Evolutionary conservation across 495 filamentous ascomycete species (phyloP), one percentile per base, ranked within the genome.

Genomic region (Podospora comata): DNA sequence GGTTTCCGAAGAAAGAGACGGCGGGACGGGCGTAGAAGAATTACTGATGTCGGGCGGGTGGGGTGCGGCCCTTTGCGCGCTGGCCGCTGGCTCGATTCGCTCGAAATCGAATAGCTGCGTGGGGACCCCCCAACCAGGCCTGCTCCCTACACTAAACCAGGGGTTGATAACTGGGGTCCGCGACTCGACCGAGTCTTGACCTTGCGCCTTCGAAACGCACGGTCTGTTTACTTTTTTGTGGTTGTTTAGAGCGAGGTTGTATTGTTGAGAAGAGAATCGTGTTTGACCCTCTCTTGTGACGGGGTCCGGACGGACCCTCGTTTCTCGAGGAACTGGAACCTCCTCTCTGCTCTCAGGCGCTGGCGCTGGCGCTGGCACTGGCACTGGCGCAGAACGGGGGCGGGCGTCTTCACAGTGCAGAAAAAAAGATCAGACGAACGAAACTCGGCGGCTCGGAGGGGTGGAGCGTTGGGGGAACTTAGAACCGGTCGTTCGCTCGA

Each of bases 1-100:
- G 74, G 75, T 71, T 66, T 61, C 59, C 39, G 53, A 39, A 39
- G 27, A 23, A 39, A 27, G 20, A 39, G 57, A 27, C 23, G 39
- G 63, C 20, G 26, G 30, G 26, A 9, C 44, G 54, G 34, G 4
- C 63, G 67, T 26, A 5, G 64, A 54, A 59, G 65, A 67, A 72
- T 32, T 67, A 64, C 59, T 57, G 39, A 56, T 59, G 48, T 23
- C 56, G 55, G 55, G 66, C 62, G 64, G 55, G 60, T 67, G 68
- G 68, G 60, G 68, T 28, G 20, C 16, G 20, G 28, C 28, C 61
- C 30, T 44, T 18, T 63, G 19, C 61, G 61, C 61, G 61, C 61
- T 32, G 61, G 55, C n/a, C 55, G 55, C 55, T 58, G 55, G 27
- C 34, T 63, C 61, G 61, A 63, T 63, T 63, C 61, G 61, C 30